Evolutionary conservation across 2,329 filamentous ascomycete species (phyloP).

Genomic region (Colletotrichum sp.): DNA sequence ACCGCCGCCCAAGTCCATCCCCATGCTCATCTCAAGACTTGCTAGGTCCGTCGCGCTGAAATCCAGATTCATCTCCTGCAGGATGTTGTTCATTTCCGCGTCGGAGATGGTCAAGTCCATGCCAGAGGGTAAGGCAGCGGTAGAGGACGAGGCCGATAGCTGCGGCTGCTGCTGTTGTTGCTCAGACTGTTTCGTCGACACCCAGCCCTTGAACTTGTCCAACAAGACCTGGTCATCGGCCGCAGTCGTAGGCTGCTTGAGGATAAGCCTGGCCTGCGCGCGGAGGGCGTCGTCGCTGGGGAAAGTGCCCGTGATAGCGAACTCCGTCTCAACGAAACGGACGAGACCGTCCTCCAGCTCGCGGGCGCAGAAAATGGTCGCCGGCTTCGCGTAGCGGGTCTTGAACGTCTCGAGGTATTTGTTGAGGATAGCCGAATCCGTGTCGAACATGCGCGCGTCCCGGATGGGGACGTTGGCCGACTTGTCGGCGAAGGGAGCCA

Average conservation of each 20-base stretch:
- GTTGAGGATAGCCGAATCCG: constrained; percentile 50
- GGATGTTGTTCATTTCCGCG: constrained; percentile 42
- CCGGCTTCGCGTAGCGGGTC: constrained; percentile 49
- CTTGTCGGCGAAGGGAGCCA: constrained; percentile 13
- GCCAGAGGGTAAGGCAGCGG: constrained; percentile 26
- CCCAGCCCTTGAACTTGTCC: constrained; percentile 56
- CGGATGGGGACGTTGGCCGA: constrained; percentile 34
- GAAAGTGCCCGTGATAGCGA: constrained; percentile 42
- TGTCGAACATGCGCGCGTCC: constrained; percentile 44
- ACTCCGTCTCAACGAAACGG: constrained; percentile 49
- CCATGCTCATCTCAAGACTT: constrained; percentile 16
- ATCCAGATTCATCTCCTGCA: constrained; percentile 49
- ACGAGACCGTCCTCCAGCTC: constrained; percentile 62
- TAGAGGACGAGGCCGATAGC: neutral
- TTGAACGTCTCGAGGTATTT: constrained; percentile 51
- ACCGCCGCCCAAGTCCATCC: constrained; percentile 2
- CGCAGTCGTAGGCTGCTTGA: constrained; percentile 50
- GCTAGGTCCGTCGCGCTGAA: constrained; percentile 31
- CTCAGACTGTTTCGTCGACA: constrained; percentile 31
- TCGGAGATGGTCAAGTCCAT: constrained; percentile 42
- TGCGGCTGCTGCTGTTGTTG: constrained; percentile 4
- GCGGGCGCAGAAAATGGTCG: constrained; percentile 61
- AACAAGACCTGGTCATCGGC: constrained; percentile 60
- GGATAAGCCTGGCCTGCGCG: constrained; percentile 51
- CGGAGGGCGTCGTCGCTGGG: constrained; percentile 54